These are phyloP conservation scores for Torulaspora maleeae DNA, from an alignment of 805 yeast genomes.

Conservation along the genomic window DNA sequence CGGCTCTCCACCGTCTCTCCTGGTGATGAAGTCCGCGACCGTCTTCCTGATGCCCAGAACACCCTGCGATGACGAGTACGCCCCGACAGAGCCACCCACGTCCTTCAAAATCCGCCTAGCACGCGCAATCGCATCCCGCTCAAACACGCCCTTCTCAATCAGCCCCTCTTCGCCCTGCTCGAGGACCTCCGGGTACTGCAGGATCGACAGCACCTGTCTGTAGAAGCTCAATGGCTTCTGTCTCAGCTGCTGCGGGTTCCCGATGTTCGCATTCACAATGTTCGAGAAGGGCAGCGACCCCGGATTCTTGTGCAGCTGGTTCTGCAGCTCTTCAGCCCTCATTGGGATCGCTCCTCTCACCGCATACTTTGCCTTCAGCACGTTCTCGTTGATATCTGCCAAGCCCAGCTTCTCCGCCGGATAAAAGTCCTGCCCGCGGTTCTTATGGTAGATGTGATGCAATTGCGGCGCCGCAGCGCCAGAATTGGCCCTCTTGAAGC, in stretches of 20 bases:
- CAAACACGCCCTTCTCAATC: conserved; percentile 34
- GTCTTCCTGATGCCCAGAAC: conserved; percentile 63
- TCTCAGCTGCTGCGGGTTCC: conserved; percentile 95
- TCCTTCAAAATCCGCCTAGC: conserved; percentile 57
- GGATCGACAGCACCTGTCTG: conserved; percentile 78
- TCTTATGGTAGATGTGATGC: conserved; percentile 8
- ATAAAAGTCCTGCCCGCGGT: conserved; percentile 14
- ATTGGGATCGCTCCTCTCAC: conserved; percentile 94
- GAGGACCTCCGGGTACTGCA: conserved; percentile 78
- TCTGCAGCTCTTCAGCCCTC: conserved; percentile 79
- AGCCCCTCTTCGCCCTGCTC: conserved; percentile 24
- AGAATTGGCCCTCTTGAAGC: conserved; percentile 4
- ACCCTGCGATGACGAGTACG: conserved; percentile 94
- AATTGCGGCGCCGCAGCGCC: conserved; percentile 2
- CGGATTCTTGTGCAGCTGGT: conserved; percentile 50
- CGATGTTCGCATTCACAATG: conserved; percentile 89
- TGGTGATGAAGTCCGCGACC: conserved; percentile 73
- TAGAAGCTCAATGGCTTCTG: conserved; percentile 95
- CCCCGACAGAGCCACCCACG: conserved; percentile 79
- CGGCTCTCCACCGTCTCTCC: conserved; percentile 72
- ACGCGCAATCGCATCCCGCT: conserved; percentile 68
- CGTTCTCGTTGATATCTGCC: conserved; percentile 62
- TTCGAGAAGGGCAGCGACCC: conserved; percentile 66
- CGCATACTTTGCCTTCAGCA: conserved; percentile 87
- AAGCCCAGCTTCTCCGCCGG: conserved; percentile 39